Percentiles rank a stretch among this genome's conserved stretches.
These are phyloP conservation scores for Ascochyta rabiei DNA, from an alignment of 2,329 filamentous ascomycete genomes.

Conservation along the genomic window DNA sequence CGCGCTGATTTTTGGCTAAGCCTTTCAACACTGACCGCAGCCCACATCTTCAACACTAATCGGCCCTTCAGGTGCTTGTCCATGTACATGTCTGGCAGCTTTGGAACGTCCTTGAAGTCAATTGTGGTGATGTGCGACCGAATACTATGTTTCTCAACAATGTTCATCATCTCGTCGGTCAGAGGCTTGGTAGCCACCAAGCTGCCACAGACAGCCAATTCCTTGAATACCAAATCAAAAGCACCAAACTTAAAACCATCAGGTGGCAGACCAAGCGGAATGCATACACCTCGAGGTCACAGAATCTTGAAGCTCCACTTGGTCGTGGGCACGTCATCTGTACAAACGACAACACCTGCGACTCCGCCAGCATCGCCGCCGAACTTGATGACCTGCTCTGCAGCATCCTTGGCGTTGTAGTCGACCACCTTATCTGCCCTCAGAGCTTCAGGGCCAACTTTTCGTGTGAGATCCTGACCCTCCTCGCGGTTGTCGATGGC, in stretches of 20 bases:
- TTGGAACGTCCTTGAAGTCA: neutral
- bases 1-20: too few relatives aligned
- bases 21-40: neutral
- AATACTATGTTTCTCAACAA: neutral
- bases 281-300: slow-evolving; percentile 10
- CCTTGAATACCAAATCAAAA: slow-evolving; percentile 13
- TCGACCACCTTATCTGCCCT: slow-evolving; percentile 18
- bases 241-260: slow-evolving; percentile 9
- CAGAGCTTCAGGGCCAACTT: neutral
- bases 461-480: neutral
- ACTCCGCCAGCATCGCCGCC: slow-evolving; percentile 11
- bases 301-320: slow-evolving; percentile 19
- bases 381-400: slow-evolving; percentile 7
- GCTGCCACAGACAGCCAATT: slow-evolving; percentile 1
- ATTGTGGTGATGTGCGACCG: neutral
- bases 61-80: neutral
- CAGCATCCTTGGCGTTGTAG: slow-evolving; percentile 7
- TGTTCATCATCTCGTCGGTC: neutral
- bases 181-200: neutral
- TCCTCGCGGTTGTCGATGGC: slow-evolving; percentile 16
- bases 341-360: slow-evolving; percentile 16
- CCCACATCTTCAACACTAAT: neutral
- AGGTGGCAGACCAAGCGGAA: slow-evolving; percentile 17
- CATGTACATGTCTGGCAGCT: slow-evolving; percentile 1
- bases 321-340: slow-evolving; percentile 14